Evolutionary conservation across 2,329 filamentous ascomycete species (phyloP), one percentile per base, ranked within the genome.

Genomic region (Phyllosticta paracitricarpa): DNA sequence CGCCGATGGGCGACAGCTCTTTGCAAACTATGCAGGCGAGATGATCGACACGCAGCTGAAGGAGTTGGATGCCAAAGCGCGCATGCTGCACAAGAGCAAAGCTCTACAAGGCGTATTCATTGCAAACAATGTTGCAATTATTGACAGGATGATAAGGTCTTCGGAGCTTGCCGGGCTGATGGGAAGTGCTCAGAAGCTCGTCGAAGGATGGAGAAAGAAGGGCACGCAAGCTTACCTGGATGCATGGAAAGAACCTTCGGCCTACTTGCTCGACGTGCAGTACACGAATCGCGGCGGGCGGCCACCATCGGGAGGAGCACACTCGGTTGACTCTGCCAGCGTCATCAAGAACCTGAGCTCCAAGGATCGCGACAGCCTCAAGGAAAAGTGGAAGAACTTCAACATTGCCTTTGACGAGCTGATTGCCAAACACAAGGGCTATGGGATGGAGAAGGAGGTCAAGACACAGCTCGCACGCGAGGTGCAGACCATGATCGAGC

Each of bases 361-460:
- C 68, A 97, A 96, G 73, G 94, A 99, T 71, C 95, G 93, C 74
- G 94, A 99, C 71, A 87, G 86, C 62, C 96, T 97, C 76, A 99
- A 99, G 76, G 86, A 91, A 74, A 97, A 97, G 75, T 99, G 97
- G 75, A 86, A 89, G 68, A 84, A 85, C 52, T 99, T 99, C 79
- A 99, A 99, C 72, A 79, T 82, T 8, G 85, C 83, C 54, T 99
- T 99, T 71, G 94, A 99, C 65, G 92, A 96, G 30, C 83, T 97
- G 74, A 86, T 97, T 6, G 76, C 82, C 33, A 86, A 85, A 63
- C 93, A 99, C 77, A 94, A 91, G 76, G 79, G 82, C 28, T 89
- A 90, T 69, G 87, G 81, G 68, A 96, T 97, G 89, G 94, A 99
- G 77, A 84, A 85, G 25, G 93, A 97, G 72, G 93, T 97, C 33